Conservation (phyloP, 345 rosid species). For the Tarenaya hassleriana region DNA sequence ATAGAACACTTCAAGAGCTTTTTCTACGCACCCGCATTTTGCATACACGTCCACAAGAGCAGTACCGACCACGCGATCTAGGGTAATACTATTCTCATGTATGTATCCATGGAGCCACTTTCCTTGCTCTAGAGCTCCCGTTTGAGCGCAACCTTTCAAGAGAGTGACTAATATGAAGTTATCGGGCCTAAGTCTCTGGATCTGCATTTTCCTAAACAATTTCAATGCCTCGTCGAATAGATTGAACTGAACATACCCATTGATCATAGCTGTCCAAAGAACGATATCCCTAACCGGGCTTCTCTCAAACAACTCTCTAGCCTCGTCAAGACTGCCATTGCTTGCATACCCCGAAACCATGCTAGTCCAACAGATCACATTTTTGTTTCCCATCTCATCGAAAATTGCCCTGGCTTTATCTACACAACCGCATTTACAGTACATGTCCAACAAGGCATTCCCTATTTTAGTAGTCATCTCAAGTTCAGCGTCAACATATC, state of each 20-base stretch:
- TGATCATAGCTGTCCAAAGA: slow-evolving; percentile 87
- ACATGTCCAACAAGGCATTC: slow-evolving; percentile 66
- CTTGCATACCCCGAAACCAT: slow-evolving; percentile 60
- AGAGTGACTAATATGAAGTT: slow-evolving; percentile 58
- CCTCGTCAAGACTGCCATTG: slow-evolving; percentile 44
- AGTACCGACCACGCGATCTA: slow-evolving; percentile 57
- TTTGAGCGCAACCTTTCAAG: slow-evolving; percentile 71
- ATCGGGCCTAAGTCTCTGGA: slow-evolving; percentile 42
- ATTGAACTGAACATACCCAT: slow-evolving; percentile 69
- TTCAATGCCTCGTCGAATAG: slow-evolving; percentile 49
- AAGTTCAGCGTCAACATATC: slow-evolving; percentile 34
- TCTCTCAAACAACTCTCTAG: slow-evolving; percentile 60
- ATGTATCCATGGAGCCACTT: slow-evolving; percentile 71
- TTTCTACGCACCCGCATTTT: slow-evolving; percentile 59
- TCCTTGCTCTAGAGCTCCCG: slow-evolving; percentile 74
- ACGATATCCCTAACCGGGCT: slow-evolving; percentile 61
- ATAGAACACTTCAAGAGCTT: slow-evolving; percentile 51
- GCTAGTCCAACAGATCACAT: slow-evolving; percentile 70
- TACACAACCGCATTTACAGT: slow-evolving; percentile 60
- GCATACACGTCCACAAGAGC: slow-evolving; percentile 80
- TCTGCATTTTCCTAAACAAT: slow-evolving; percentile 58
- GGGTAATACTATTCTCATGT: slow-evolving; percentile 34
- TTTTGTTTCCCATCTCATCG: slow-evolving; percentile 41
- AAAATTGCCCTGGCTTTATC: slow-evolving; percentile 40
- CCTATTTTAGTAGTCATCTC: slow-evolving; percentile 43